Base-by-base conservation (phyloP, 306 rosid species). In the Dalbergia oliveri region DNA sequence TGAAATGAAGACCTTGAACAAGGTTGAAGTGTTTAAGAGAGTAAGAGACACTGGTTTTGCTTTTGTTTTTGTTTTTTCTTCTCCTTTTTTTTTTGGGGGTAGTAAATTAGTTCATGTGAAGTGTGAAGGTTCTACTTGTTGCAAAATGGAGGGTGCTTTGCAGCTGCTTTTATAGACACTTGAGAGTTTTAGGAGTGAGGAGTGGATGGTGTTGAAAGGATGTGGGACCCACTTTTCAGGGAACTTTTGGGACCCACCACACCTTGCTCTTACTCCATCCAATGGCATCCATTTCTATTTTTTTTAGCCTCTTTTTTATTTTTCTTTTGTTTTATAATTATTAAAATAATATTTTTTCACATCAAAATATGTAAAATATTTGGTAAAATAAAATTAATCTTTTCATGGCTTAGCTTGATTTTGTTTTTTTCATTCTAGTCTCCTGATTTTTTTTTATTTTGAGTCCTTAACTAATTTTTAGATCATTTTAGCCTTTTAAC, bases 91-190 rank as follows among this genome's bases (percentile, higher is more conserved):
- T 18, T 35, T 58, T 59, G 1, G 12, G 75, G 23, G 53, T 0
- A 66, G 67, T 50, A 16, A 65, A 18, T 13, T 39, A 45, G 60
- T 26, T 45, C 2, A 12, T 16, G 61, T 49, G 73, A 14, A 13
- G 14, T 37, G 45, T 66, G 72, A 69, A 13, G 16, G 45, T 66
- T 37, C 57, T 19, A 43, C 50, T 51, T 61, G 73, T 26, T 39
- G 82, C 64, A 76, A 82, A 86, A 75, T 71, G 85, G 21, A 79
- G 75, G 73, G 57, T 79, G 93, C 87, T 86, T 85, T 87, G 91
- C 60, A 71, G 90, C 88, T 79, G 97, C 87, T 84, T 90, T 85
- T 95, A 83, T 83, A 85, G 86, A 79, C 91, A 78, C 76, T 26
- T 26, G 31, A 26, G 31, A 26, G 31, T 26, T 37, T 15, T 15